These are phyloP conservation scores for Noccaea caerulescens DNA, from an alignment of 345 rosid genomes.

Conservation along the genomic window DNA sequence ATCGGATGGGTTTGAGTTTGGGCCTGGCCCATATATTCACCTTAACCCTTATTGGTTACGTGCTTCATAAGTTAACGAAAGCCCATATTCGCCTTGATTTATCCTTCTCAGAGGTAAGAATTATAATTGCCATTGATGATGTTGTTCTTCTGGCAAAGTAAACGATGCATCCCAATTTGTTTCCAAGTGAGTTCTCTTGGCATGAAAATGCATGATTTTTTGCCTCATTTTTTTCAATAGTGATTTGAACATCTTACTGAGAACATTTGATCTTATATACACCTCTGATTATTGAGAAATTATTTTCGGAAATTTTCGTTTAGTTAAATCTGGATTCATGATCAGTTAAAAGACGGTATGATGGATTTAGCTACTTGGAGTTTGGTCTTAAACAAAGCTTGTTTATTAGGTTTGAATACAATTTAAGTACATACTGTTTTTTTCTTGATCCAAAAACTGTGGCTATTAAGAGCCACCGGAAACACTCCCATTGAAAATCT, in stretches of 20 bases:
- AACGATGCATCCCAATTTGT: not conserved
- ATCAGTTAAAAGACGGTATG: too few species aligned
- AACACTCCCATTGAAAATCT: slow-evolving; percentile 55
- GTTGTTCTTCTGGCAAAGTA: too few species aligned
- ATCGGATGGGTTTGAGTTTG: not conserved
- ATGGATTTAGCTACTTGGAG: too few species aligned
- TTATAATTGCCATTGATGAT: too few species aligned
- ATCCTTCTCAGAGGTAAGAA: too few species aligned
- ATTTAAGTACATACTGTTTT: too few species aligned
- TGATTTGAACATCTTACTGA: not conserved
- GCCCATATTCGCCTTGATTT: too few species aligned
- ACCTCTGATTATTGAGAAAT: too few species aligned
- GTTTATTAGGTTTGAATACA: not conserved
- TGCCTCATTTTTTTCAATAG: not conserved
- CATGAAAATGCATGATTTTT: not conserved
- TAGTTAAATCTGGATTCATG: too few species aligned
- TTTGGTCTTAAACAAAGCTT: not conserved
- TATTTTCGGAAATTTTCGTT: too few species aligned
- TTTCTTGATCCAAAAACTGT: not conserved
- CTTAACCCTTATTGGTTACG: not conserved
- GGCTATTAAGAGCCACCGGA: slow-evolving; percentile 36
- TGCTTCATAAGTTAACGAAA: slow-evolving; percentile 3
- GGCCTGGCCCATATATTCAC: not conserved
- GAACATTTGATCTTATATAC: not conserved
- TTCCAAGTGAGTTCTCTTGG: not conserved